Evolutionary conservation across 257 asterid genomes (phyloP).

Genomic region (Fraxinus excelsior): DNA sequence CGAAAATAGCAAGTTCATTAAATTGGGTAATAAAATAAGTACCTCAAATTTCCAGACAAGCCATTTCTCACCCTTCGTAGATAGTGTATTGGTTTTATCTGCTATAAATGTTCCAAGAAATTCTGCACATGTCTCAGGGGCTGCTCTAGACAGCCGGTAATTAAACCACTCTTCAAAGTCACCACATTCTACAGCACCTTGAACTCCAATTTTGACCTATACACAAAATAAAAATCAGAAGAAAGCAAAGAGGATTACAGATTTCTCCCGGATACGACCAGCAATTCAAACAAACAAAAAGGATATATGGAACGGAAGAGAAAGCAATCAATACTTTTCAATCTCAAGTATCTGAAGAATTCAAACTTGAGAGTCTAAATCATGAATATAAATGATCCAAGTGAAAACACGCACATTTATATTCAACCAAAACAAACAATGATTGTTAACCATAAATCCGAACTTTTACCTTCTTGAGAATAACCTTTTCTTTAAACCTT

Average conservation of each 20-base stretch:
- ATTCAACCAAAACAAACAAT: no score
- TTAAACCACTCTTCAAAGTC: conserved; percentile 96
- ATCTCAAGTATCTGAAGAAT: neutral
- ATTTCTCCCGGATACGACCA: neutral
- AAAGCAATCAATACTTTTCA: neutral
- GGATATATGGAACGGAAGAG: neutral
- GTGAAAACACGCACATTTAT: no score
- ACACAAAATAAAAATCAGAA: neutral
- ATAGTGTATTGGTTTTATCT: conserved; percentile 67
- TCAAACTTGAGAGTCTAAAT: neutral
- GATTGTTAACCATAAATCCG: neutral
- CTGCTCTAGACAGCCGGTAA: conserved; percentile 89
- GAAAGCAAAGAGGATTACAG: neutral
- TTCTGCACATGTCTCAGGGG: conserved; percentile 94
- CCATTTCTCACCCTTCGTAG: conserved; percentile 98
- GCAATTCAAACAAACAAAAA: neutral
- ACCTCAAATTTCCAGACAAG: conserved; percentile 99
- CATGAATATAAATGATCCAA: no score
- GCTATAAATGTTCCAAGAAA: conserved; percentile 89
- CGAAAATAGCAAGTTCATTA: neutral
- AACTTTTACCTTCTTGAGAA: conserved; percentile 74
- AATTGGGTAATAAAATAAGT: conserved; percentile 25
- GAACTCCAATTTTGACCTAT: conserved; percentile 85
- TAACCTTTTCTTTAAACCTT: conserved; percentile 75
- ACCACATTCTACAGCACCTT: conserved; percentile 90